These are phyloP conservation scores for Fusarium sp. DNA, from an alignment of 2,329 filamentous ascomycete genomes.

Conservation along the genomic window DNA sequence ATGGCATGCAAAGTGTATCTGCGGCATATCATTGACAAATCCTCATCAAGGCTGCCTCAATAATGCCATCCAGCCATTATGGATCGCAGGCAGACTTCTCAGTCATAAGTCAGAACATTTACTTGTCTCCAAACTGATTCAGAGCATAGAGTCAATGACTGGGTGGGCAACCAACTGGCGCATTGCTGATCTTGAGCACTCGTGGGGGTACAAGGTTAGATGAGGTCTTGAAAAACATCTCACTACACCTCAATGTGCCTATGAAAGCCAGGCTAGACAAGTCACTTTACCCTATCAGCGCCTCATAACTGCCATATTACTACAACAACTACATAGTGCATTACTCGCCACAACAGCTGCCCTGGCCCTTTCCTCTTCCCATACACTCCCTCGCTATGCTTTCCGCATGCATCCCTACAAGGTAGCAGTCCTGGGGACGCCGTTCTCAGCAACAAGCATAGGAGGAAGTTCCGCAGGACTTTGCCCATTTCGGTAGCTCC, in stretches of 20 bases:
- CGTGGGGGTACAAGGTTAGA: constrained; percentile 51
- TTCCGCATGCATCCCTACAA: constrained; percentile 41
- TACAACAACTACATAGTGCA: too few species aligned
- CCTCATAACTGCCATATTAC: too few species aligned
- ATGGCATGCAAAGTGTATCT: constrained; percentile 65
- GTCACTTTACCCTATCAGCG: too few species aligned
- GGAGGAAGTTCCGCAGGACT: constrained; percentile 58
- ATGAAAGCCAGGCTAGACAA: too few species aligned
- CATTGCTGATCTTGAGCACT: constrained; percentile 59
- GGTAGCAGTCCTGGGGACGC: constrained; percentile 52
- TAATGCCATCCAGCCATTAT: constrained; percentile 66
- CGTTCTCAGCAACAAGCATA: constrained; percentile 48
- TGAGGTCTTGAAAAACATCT: constrained; percentile 3
- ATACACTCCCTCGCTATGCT: too few species aligned
- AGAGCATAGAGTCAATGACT: constrained; percentile 60
- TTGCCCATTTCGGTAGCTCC: constrained; percentile 69
- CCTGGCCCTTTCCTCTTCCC: too few species aligned
- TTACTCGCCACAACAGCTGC: too few species aligned
- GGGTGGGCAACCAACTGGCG: constrained; percentile 64
- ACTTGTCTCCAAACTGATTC: constrained; percentile 55
- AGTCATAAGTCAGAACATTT: constrained; percentile 59
- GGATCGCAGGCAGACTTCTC: constrained; percentile 63
- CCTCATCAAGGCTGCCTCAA: constrained; percentile 64
- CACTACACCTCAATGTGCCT: too few species aligned
- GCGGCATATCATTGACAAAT: constrained; percentile 65